phyloP scores from a whole-genome alignment of 2,329 filamentous ascomycete species.

The Blastomyces parvus region DNA sequence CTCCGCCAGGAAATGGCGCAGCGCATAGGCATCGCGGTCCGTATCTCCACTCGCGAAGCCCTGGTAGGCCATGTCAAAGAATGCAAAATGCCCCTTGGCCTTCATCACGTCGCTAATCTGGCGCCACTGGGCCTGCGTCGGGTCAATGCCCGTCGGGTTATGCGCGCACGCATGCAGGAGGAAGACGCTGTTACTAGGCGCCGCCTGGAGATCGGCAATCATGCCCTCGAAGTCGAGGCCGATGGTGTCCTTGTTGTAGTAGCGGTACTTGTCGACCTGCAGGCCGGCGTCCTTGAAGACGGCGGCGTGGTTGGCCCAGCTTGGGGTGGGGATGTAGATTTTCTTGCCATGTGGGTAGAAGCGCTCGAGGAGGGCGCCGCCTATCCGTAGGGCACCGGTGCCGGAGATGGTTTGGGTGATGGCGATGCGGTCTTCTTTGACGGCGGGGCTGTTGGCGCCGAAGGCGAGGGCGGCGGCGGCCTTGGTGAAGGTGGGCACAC shows the following conservation, averaged over 20 bases:
- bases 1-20: slow-evolving; percentile 86
- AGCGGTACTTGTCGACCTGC: slow-evolving; percentile 87
- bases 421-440: slow-evolving; percentile 66
- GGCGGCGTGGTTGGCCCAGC: slow-evolving; percentile 96
- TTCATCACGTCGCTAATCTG: slow-evolving; percentile 82
- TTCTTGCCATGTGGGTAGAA: slow-evolving; percentile 88
- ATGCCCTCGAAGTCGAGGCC: slow-evolving; percentile 95
- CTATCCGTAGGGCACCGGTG: slow-evolving; percentile 90
- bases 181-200: slow-evolving; percentile 78
- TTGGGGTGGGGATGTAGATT: slow-evolving; percentile 92
- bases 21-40: slow-evolving; percentile 83
- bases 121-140: slow-evolving; percentile 83
- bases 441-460: slow-evolving; percentile 64
- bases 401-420: slow-evolving; percentile 98
- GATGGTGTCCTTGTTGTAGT: slow-evolving; percentile 99
- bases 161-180: slow-evolving; percentile 95
- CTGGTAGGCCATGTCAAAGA: slow-evolving; percentile 99
- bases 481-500: slow-evolving; percentile 86
- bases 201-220: slow-evolving; percentile 78
- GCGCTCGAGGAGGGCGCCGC: slow-evolving; percentile 81
- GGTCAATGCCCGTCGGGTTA: slow-evolving; percentile 96
- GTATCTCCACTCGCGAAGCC: slow-evolving; percentile 91
- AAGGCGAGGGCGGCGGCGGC: slow-evolving; percentile 87
- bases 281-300: slow-evolving; percentile 92
- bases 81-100: slow-evolving; percentile 77